Evolutionary conservation across 2,329 filamentous ascomycete genomes (phyloP).

Genomic region (Neurospora sp.): DNA sequence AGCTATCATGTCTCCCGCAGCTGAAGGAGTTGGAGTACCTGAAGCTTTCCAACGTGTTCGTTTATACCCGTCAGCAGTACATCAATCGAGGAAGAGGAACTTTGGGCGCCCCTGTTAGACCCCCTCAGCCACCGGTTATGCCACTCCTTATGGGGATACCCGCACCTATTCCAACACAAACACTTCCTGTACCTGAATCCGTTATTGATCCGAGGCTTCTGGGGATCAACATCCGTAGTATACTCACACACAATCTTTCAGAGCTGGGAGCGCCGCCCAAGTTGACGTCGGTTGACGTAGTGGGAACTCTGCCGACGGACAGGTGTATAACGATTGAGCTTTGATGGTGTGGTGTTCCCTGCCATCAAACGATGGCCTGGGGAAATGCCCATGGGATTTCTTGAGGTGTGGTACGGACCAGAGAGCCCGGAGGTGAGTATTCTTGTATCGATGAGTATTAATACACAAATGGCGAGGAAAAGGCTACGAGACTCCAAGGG

Average conservation of each 20-base stretch:
- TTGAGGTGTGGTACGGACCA: too few species aligned
- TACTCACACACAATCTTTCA: neutral
- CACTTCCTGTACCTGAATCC: neutral
- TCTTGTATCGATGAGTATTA: too few species aligned
- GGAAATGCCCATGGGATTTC: too few species aligned
- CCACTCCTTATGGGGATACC: neutral
- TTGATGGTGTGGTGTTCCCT: neutral
- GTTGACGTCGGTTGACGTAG: neutral
- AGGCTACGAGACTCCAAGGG: too few species aligned
- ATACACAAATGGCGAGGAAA: too few species aligned
- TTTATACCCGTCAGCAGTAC: neutral
- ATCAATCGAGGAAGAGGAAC: neutral
- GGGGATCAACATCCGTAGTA: neutral
- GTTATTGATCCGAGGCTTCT: neutral
- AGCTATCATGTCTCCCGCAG: neutral
- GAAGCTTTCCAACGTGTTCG: neutral
- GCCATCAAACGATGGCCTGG: too few species aligned
- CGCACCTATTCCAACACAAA: neutral
- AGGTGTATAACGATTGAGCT: neutral
- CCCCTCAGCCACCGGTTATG: neutral
- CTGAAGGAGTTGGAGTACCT: neutral
- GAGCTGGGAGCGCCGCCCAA: neutral
- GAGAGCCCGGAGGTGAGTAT: too few species aligned
- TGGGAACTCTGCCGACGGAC: neutral
- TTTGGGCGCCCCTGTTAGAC: neutral